Evolutionary conservation across 176 grass and related monocot genomes (phyloP).

Genomic region (Areca catechu): DNA sequence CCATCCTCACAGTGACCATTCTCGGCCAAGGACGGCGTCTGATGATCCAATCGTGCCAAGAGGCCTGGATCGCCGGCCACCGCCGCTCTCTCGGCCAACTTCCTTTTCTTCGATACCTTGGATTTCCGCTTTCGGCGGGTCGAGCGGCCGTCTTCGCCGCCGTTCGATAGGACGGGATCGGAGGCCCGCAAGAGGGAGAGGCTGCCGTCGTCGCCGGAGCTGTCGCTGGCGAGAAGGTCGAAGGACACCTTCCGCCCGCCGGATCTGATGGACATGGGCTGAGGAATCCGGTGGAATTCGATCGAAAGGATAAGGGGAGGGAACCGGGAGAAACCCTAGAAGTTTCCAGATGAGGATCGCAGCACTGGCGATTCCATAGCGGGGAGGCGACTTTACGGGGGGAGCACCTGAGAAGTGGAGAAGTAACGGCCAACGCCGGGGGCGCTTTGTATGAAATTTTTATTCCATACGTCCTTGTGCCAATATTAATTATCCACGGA

Average conservation of each 20-base stretch:
- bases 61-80: conserved; percentile 11
- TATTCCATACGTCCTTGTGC: too few species aligned
- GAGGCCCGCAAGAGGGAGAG: conserved; percentile 21
- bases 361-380: too few species aligned
- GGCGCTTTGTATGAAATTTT: too few species aligned
- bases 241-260: conserved; percentile 54
- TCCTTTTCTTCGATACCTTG: conserved; percentile 18
- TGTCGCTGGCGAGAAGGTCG: conserved; percentile 60
- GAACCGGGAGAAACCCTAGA: background rate
- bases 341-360: background rate
- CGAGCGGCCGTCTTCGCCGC: conserved; percentile 17
- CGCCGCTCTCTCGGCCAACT: conserved; percentile 22
- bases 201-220: conserved; percentile 22
- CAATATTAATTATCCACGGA: too few species aligned
- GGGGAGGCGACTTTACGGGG: too few species aligned
- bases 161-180: background rate
- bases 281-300: background rate
- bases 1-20: background rate
- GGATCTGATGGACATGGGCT: conserved; percentile 59
- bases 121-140: conserved; percentile 45
- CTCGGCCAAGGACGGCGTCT: background rate
- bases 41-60: conserved; percentile 3
- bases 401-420: too few species aligned
- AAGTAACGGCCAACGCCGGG: too few species aligned
- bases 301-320: background rate